phyloP scores from a whole-genome alignment of 768 basidiomycete genomes.

The Cubamyces sp. region DNA sequence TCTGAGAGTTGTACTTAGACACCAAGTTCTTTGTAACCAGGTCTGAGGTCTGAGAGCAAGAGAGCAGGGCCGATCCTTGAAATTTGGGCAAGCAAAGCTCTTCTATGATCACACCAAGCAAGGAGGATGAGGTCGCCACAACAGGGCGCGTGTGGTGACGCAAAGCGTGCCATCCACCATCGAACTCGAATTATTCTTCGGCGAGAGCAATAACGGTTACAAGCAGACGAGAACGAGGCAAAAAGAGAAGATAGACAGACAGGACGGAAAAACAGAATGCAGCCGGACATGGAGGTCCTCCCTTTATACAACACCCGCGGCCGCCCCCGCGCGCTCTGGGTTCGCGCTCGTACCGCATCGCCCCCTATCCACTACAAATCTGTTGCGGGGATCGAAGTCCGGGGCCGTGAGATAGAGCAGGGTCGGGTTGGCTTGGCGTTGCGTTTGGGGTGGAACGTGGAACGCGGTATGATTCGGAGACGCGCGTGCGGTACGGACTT shows the following conservation, averaged over 20 bases:
- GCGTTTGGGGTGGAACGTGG: not conserved
- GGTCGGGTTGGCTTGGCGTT: not conserved
- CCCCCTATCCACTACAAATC: not conserved
- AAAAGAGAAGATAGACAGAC: not conserved
- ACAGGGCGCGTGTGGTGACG: slow-evolving; percentile 1
- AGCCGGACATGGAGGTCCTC: not conserved
- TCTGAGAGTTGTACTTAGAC: no score
- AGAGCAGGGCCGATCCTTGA: no score
- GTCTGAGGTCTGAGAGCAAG: no score
- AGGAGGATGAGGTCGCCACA: slow-evolving; percentile 5
- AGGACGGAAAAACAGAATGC: not conserved
- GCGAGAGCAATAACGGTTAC: slow-evolving; percentile 14
- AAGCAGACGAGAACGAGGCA: slow-evolving; percentile 3
- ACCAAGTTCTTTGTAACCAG: no score
- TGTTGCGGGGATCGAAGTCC: no score
- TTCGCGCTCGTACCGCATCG: not conserved
- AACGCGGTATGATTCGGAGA: not conserved
- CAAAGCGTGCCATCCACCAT: not conserved
- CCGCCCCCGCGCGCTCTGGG: not conserved
- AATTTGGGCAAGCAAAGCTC: no score
- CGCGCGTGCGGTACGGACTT: not conserved
- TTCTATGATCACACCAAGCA: not conserved
- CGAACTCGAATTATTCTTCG: slow-evolving; percentile 6
- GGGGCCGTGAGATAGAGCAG: not conserved
- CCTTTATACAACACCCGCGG: slow-evolving; percentile 3